Evolutionary conservation across 805 yeast species (phyloP).

Genomic region (Jamesozyma hellenica): DNA sequence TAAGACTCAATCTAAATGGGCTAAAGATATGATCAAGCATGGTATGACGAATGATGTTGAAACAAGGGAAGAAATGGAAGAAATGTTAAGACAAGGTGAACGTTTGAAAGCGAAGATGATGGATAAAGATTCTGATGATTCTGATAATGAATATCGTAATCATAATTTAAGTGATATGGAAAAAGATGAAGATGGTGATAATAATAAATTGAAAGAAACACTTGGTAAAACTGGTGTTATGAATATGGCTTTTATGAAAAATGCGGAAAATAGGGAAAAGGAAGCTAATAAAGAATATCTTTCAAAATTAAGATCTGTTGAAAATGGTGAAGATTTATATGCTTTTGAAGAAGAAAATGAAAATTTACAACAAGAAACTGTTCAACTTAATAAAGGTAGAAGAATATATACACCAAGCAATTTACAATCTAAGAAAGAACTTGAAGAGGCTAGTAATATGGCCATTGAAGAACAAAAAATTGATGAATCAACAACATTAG

Average conservation of each 20-base stretch:
- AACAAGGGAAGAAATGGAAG: conserved; percentile 84
- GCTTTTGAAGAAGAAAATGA: conserved; percentile 24
- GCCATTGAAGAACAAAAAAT: conserved; percentile 37
- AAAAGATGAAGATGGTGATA: conserved; percentile 33
- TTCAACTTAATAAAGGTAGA: conserved; percentile 61
- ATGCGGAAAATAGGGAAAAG: conserved; percentile 65
- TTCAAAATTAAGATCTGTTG: conserved; percentile 41
- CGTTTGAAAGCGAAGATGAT: conserved; percentile 59
- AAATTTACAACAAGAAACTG: conserved; percentile 36
- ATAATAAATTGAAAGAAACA: conserved; percentile 30
- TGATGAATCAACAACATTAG: conserved; percentile 42
- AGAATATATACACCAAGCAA: conserved; percentile 62
- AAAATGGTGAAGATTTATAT: conserved; percentile 37
- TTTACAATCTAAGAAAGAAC: conserved; percentile 20
- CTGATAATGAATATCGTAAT: conserved; percentile 24
- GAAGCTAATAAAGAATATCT: conserved; percentile 48
- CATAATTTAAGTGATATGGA: conserved; percentile 41
- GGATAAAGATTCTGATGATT: conserved; percentile 50
- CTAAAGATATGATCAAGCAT: conserved; percentile 75
- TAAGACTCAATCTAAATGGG: conserved; percentile 84
- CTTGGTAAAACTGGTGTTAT: conserved; percentile 81
- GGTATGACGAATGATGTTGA: conserved; percentile 83
- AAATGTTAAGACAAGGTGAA: conserved; percentile 85
- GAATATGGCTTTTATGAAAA: conserved; percentile 92
- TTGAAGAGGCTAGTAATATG: conserved; percentile 30